These are phyloP conservation scores for Clitocybe nebularis DNA, from an alignment of 1,284 basidiomycete genomes.

Conservation along the genomic window DNA sequence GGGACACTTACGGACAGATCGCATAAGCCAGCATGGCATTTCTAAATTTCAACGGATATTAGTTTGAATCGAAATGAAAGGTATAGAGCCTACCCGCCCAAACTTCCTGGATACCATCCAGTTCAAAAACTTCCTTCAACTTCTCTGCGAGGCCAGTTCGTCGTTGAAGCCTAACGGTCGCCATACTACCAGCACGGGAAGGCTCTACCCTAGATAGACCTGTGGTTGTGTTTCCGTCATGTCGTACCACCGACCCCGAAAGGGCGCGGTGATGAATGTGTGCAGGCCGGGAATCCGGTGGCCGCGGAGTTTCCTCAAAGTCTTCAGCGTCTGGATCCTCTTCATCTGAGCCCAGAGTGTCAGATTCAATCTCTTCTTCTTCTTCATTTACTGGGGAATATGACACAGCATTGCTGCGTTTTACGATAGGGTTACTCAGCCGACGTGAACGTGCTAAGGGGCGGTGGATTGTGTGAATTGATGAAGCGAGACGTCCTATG, in stretches of 20 bases:
- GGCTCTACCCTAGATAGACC: slow-evolving; percentile 18
- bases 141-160: slow-evolving; percentile 77
- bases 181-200: slow-evolving; percentile 59
- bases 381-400: slow-evolving; percentile 25
- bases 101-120: slow-evolving; percentile 78
- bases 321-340: slow-evolving; percentile 50
- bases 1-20: slow-evolving; percentile 80
- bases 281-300: slow-evolving; percentile 25
- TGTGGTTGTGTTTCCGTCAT: slow-evolving; percentile 7
- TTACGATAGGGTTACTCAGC: slow-evolving; percentile 28
- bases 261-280: slow-evolving; percentile 15
- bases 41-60: slow-evolving; percentile 39
- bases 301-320: slow-evolving; percentile 54
- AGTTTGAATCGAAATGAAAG: slow-evolving; percentile 5
- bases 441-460: slow-evolving; percentile 68
- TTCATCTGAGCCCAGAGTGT: slow-evolving; percentile 28
- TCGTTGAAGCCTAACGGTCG: slow-evolving; percentile 67
- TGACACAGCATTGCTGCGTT: slow-evolving; percentile 15
- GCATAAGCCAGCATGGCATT: slow-evolving; percentile 86
- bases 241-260: slow-evolving; percentile 4
- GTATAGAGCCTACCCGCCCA: slow-evolving; percentile 67
- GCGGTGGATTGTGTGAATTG: slow-evolving; percentile 82
- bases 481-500: slow-evolving; percentile 59
- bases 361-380: slow-evolving; percentile 28
- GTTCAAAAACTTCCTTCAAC: slow-evolving; percentile 80